Evolutionary conservation across 192 early-diverging fungal species (phyloP).

Genomic region (Geranomyces variabilis): DNA sequence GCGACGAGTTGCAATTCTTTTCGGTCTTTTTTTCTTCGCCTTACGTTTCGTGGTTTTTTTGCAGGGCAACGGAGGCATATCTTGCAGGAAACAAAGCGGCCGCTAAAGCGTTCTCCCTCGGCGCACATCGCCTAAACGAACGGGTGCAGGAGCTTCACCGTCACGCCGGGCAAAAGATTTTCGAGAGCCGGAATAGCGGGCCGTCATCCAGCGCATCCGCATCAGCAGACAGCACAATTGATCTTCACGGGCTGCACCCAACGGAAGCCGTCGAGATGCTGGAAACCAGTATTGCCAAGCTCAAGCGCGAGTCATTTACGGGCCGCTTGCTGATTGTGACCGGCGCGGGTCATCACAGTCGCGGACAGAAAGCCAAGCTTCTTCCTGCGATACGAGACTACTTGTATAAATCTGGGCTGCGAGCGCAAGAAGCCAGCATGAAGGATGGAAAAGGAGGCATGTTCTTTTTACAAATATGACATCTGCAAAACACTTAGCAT

Average conservation of each 20-base stretch:
- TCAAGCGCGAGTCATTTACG: constrained; percentile 32
- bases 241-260: constrained; percentile 59
- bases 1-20: neutral
- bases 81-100: constrained; percentile 52
- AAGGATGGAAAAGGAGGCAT: constrained; percentile 50
- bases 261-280: constrained; percentile 49
- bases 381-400: constrained; percentile 44
- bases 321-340: constrained; percentile 49
- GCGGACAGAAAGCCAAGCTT: constrained; percentile 43
- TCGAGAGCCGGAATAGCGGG: constrained; percentile 39
- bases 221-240: constrained; percentile 32
- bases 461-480: constrained; percentile 42
- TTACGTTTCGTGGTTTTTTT: neutral
- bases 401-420: constrained; percentile 27
- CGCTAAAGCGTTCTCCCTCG: constrained; percentile 48
- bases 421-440: constrained; percentile 44
- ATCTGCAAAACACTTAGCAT: constrained; percentile 3
- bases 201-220: neutral
- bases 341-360: constrained; percentile 55
- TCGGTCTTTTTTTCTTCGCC: neutral
- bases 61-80: constrained; percentile 54
- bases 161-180: constrained; percentile 43
- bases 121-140: constrained; percentile 47
- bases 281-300: constrained; percentile 22
- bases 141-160: constrained; percentile 41